phyloP scores from a whole-genome alignment of 2,329 filamentous ascomycete species.

The Pseudopithomyces chartarum region DNA sequence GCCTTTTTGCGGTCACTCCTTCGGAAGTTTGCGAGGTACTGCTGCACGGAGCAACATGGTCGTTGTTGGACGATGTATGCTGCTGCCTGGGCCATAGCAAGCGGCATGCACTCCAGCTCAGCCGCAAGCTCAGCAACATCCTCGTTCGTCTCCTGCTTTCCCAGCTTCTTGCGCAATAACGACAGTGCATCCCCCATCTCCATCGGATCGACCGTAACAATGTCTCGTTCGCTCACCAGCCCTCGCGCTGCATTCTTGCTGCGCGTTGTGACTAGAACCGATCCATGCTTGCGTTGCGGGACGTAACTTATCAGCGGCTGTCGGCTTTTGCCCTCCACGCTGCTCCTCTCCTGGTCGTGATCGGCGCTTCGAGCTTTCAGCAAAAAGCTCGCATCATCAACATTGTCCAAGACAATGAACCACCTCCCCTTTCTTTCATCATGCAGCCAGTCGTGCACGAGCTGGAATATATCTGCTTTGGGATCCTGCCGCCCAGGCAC shows the following conservation, averaged over 20 bases:
- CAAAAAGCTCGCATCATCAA: slow-evolving; percentile 11
- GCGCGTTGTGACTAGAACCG: slow-evolving; percentile 17
- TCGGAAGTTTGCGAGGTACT: slow-evolving; percentile 49
- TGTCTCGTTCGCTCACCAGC: slow-evolving; percentile 15
- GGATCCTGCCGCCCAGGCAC: slow-evolving; percentile 14
- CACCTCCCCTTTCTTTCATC: slow-evolving; percentile 14
- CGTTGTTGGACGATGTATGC: slow-evolving; percentile 33
- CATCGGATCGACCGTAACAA: slow-evolving; percentile 17
- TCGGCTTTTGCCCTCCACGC: too few relatives aligned
- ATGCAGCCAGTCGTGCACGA: slow-evolving; percentile 18
- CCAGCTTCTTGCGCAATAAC: slow-evolving; percentile 14
- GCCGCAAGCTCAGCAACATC: slow-evolving; percentile 11
- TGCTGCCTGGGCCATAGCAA: slow-evolving; percentile 42
- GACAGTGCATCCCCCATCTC: slow-evolving; percentile 5
- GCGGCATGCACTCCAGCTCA: slow-evolving; percentile 40
- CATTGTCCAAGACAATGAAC: slow-evolving; percentile 22
- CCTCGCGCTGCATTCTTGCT: slow-evolving; percentile 9
- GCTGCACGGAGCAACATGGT: slow-evolving; percentile 15
- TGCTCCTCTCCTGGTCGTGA: too few relatives aligned
- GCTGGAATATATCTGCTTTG: slow-evolving; percentile 17
- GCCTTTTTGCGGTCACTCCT: slow-evolving; percentile 37
- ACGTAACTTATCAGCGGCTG: slow-evolving; percentile 7
- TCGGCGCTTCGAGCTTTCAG: not conserved
- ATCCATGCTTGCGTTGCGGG: slow-evolving; percentile 12
- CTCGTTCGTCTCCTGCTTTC: not conserved